Conservation (phyloP, 768 basidiomycete genomes). For the Mycena metata region DNA sequence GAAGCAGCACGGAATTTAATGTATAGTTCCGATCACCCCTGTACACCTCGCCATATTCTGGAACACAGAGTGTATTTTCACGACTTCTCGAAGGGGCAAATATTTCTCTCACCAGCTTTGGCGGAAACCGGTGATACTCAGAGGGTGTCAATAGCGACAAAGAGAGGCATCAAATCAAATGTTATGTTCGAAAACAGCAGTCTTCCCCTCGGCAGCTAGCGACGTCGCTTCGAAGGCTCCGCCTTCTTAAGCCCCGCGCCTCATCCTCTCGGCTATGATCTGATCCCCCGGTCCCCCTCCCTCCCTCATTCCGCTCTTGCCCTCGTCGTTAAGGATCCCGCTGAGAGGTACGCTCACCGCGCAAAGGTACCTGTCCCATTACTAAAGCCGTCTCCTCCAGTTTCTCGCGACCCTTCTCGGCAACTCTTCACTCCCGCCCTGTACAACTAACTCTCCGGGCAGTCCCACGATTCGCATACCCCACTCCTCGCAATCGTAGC, state of each 20-base stretch:
- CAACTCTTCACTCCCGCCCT: slow-evolving; percentile 56
- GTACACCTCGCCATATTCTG: too few species aligned
- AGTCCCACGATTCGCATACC: slow-evolving; percentile 53
- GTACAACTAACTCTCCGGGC: slow-evolving; percentile 35
- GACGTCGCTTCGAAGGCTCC: slow-evolving; percentile 24
- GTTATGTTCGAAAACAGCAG: too few species aligned
- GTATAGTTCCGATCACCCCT: too few species aligned
- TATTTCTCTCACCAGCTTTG: too few species aligned
- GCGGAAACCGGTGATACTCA: too few species aligned
- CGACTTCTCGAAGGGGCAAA: too few species aligned
- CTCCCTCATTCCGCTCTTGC: slow-evolving; percentile 13
- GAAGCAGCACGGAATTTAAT: too few species aligned
- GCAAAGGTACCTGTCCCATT: too few species aligned
- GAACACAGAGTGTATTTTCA: too few species aligned
- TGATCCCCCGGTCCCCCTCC: slow-evolving; percentile 24
- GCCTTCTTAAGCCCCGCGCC: slow-evolving; percentile 24
- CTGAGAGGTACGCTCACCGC: slow-evolving; percentile 16
- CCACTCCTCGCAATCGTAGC: slow-evolving; percentile 36
- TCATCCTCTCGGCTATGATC: slow-evolving; percentile 7
- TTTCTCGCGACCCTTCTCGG: slow-evolving; percentile 77
- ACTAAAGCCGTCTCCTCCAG: slow-evolving; percentile 2
- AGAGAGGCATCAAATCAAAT: too few species aligned
- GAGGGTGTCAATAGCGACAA: too few species aligned
- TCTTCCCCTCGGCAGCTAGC: too few species aligned
- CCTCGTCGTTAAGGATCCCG: slow-evolving; percentile 35